A percentile compares a stretch with the other conserved stretches of the same genome.
Conservation (phyloP, 306 rosid genomes). For the Biancaea sappan region DNA sequence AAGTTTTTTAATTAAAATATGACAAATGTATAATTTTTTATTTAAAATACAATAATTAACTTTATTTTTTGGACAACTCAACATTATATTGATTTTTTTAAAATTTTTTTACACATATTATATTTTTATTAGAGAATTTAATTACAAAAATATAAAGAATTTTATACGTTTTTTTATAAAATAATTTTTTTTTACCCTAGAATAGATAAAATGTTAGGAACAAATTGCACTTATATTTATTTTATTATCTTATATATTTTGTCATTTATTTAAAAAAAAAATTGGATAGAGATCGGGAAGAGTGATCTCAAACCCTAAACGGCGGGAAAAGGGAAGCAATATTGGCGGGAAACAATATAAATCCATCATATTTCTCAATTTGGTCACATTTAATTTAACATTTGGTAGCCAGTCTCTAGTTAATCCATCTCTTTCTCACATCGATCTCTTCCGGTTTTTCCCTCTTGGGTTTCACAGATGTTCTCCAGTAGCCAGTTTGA, state of each 20-base stretch:
- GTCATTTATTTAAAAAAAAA: background rate
- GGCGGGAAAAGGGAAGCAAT: slow-evolving; percentile 46
- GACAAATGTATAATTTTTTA: too few relatives aligned
- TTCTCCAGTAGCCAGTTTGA: slow-evolving; percentile 80
- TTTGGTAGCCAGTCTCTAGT: background rate
- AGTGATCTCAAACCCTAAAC: slow-evolving; percentile 31
- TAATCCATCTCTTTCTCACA: slow-evolving; percentile 1
- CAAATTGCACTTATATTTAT: too few relatives aligned
- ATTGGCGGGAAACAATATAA: slow-evolving; percentile 57
- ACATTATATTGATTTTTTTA: too few relatives aligned
- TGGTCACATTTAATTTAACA: background rate
- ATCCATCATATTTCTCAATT: background rate
- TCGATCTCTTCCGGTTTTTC: background rate
- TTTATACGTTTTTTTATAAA: too few relatives aligned
- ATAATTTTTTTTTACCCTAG: too few relatives aligned
- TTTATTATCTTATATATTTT: background rate
- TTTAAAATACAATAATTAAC: too few relatives aligned
- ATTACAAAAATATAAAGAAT: too few relatives aligned
- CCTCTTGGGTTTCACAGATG: slow-evolving; percentile 54
- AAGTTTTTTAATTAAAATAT: too few relatives aligned
- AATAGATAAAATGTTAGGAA: too few relatives aligned
- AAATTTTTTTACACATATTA: too few relatives aligned
- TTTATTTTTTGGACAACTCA: too few relatives aligned
- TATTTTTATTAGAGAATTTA: too few relatives aligned
- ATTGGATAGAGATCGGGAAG: background rate